A percentile compares a stretch with the other conserved stretches of the same genome.
Conservation (phyloP, 495 filamentous ascomycete species). For the Neurospora africana region DNA sequence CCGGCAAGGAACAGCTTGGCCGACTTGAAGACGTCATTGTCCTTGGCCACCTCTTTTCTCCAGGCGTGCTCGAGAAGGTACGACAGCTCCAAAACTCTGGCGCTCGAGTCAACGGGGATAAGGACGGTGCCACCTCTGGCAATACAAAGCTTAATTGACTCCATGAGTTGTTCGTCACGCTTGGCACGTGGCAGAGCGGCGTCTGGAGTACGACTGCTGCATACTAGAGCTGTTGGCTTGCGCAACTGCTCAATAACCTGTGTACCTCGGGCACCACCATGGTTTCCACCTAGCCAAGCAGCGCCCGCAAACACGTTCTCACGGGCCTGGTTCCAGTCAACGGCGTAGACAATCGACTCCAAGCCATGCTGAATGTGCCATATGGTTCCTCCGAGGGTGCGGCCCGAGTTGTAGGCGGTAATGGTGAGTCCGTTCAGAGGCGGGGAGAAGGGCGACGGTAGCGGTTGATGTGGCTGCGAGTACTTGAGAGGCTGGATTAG, state of each 20-base stretch:
- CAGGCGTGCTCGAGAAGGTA: slow-evolving; percentile 89
- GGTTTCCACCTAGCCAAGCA: slow-evolving; percentile 78
- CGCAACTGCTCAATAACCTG: slow-evolving; percentile 89
- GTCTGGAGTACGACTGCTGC: slow-evolving; percentile 72
- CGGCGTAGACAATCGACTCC: slow-evolving; percentile 93
- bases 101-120: slow-evolving; percentile 91
- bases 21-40: slow-evolving; percentile 54
- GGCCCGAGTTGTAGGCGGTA: slow-evolving; percentile 92
- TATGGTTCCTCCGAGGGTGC: slow-evolving; percentile 92
- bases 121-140: slow-evolving; percentile 83
- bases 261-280: slow-evolving; percentile 55
- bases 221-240: slow-evolving; percentile 87
- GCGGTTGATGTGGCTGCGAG: slow-evolving; percentile 85
- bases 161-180: slow-evolving; percentile 74
- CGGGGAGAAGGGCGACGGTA: slow-evolving; percentile 75
- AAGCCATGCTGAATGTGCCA: slow-evolving; percentile 98
- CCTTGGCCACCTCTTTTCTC: slow-evolving; percentile 48
- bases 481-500: slow-evolving; percentile 93
- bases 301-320: slow-evolving; percentile 91
- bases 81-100: slow-evolving; percentile 82
- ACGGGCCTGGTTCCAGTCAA: slow-evolving; percentile 92
- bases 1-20: slow-evolving; percentile 75
- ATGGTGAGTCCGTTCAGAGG: slow-evolving; percentile 87
- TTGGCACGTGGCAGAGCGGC: slow-evolving; percentile 57
- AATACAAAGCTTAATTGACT: slow-evolving; percentile 67